Evolutionary conservation across 345 rosid genomes (phyloP).

Genomic region (Eucalyptus lansdowneana): DNA sequence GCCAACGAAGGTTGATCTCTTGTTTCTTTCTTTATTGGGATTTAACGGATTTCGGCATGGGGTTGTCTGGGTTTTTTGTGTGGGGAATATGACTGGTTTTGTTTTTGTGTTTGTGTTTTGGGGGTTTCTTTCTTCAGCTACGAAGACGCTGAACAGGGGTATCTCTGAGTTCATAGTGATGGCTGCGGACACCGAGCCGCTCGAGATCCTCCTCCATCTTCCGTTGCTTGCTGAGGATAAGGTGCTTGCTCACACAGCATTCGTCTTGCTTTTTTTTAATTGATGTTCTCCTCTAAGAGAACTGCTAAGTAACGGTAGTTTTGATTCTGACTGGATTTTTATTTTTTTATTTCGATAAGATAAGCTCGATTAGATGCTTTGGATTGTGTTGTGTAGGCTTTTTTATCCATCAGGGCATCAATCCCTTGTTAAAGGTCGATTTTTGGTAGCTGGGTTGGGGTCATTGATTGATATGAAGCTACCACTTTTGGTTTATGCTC

Average conservation of each 20-base stretch:
- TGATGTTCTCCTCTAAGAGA: background rate
- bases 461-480: background rate
- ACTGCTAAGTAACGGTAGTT: background rate
- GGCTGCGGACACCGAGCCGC: slow-evolving; percentile 89
- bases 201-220: slow-evolving; percentile 93
- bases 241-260: slow-evolving; percentile 41
- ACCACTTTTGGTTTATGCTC: background rate
- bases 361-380: background rate
- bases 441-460: background rate
- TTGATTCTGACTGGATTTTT: background rate
- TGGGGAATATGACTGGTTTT: background rate
- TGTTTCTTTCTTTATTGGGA: background rate
- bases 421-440: background rate
- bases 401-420: background rate
- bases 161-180: slow-evolving; percentile 85
- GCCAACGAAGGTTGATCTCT: slow-evolving; percentile 70
- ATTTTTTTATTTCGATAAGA: background rate
- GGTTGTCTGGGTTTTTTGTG: background rate
- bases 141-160: slow-evolving; percentile 92
- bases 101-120: background rate
- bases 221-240: slow-evolving; percentile 95
- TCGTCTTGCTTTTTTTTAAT: background rate
- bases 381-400: background rate
- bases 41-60: rapidly evolving
- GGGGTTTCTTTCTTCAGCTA: slow-evolving; percentile 33